phyloP scores from a whole-genome alignment of 2,329 filamentous ascomycete species.

The Talaromyces pinophilus region DNA sequence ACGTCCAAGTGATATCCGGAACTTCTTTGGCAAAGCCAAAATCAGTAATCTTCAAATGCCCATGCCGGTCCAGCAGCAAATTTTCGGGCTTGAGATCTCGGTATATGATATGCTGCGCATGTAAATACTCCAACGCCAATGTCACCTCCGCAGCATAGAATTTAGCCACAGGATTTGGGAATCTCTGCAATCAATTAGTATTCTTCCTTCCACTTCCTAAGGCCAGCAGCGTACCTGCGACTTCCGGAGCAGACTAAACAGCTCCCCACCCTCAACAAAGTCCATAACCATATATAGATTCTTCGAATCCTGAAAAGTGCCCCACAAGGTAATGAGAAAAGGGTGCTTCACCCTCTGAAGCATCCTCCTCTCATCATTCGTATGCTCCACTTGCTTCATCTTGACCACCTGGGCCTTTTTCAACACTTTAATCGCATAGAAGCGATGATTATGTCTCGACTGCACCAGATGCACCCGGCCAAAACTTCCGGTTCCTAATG shows the following conservation, averaged over 20 bases:
- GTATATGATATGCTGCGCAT: slow-evolving; percentile 95
- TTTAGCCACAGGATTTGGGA: slow-evolving; percentile 97
- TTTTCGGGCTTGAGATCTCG: slow-evolving; percentile 97
- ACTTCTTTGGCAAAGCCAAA: slow-evolving; percentile 99
- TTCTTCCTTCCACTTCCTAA: neutral
- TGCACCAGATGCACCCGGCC: slow-evolving; percentile 95
- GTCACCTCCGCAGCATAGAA: slow-evolving; percentile 99
- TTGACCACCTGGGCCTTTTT: slow-evolving; percentile 99
- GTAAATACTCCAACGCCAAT: slow-evolving; percentile 90
- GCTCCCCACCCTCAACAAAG: slow-evolving; percentile 96
- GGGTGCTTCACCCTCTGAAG: slow-evolving; percentile 95
- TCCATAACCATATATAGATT: slow-evolving; percentile 99
- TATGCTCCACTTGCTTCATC: slow-evolving; percentile 99
- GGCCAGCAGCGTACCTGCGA: slow-evolving; percentile 66
- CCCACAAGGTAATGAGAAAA: slow-evolving; percentile 97
- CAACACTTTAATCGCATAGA: slow-evolving; percentile 97
- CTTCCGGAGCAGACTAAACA: slow-evolving; percentile 93
- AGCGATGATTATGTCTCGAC: slow-evolving; percentile 96
- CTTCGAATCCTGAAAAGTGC: slow-evolving; percentile 91
- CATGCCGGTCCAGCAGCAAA: slow-evolving; percentile 84
- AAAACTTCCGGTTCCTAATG: slow-evolving; percentile 94
- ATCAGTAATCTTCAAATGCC: slow-evolving; percentile 95
- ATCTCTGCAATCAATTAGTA: slow-evolving; percentile 64
- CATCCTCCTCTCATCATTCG: slow-evolving; percentile 96
- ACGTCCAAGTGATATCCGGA: slow-evolving; percentile 97